Percentiles rank a stretch among this genome's conserved stretches.
Conservation (phyloP, 1,284 basidiomycete species). For the Lentinula novae-zelandiae region DNA sequence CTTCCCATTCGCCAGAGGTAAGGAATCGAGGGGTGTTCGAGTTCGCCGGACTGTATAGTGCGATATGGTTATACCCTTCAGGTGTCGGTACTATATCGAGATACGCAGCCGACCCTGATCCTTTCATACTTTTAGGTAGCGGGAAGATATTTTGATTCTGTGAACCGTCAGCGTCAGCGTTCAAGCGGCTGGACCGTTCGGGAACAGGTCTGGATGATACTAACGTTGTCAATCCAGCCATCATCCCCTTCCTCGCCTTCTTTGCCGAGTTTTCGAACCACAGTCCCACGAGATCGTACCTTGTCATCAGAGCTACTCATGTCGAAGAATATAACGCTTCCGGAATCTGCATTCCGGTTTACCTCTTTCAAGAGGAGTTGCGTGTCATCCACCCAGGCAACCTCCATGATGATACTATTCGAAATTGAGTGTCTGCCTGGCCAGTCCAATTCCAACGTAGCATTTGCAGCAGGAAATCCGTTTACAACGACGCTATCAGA, state of each 20-base stretch:
- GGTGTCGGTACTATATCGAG: constrained; percentile 81
- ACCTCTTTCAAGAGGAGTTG: constrained; percentile 86
- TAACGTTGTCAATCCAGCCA: constrained; percentile 87
- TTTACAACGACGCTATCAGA: constrained; percentile 25
- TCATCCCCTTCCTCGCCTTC: constrained; percentile 83
- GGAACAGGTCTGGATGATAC: constrained; percentile 23
- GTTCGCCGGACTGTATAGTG: constrained; percentile 77
- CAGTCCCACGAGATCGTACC: constrained; percentile 38
- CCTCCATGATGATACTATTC: constrained; percentile 77
- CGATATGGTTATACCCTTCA: constrained; percentile 87
- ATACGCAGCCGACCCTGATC: constrained; percentile 52
- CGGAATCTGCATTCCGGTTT: constrained; percentile 76
- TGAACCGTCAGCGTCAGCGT: neutral
- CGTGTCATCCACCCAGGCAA: constrained; percentile 80
- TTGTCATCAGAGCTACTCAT: constrained; percentile 31
- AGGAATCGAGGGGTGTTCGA: constrained; percentile 73
- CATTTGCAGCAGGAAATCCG: constrained; percentile 35
- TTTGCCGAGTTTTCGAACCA: constrained; percentile 75
- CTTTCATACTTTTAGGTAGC: constrained; percentile 36
- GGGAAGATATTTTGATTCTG: constrained; percentile 63
- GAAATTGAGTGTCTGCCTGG: constrained; percentile 49
- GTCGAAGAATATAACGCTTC: constrained; percentile 77
- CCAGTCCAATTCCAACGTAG: constrained; percentile 66
- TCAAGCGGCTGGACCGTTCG: neutral
- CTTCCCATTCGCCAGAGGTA: constrained; percentile 89